Base-by-base conservation (phyloP, 441 rosid species). In the Biscutella laevigata region DNA sequence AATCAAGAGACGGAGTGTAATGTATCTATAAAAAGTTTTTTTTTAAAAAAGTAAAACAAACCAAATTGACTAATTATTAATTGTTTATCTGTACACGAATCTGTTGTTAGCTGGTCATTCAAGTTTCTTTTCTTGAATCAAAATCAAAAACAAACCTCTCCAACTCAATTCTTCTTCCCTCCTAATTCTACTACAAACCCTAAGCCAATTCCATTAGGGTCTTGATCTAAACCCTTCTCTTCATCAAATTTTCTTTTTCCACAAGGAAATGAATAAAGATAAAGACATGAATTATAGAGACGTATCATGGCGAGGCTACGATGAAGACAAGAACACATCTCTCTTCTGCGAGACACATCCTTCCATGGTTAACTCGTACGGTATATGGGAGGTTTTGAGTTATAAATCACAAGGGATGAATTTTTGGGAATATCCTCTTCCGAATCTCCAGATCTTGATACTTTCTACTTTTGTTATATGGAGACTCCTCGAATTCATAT, bases 381-480 rank as follows among this genome's bases (percentile, higher is more conserved):
- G 72, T 3, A 6, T 68, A 34, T 61, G 72, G 72, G 67, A 61
- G 20, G 47, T 7, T 16, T n/a, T 27, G 30, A 49, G 0, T 50
- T 21, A 9, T 45, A 24, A 41, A 17, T 2, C 24, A 44, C 25
- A 2, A 35, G 58, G 49, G 17, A 34, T 61, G 63, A 29, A 8
- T 8, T 54, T 68, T 7, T 61, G 63, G 67, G 63, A 56, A 27
- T 68, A 68, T 30, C 67, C 67, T 0, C 55, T 68, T 4, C 72
- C 72, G 0, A 56, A 60, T 49, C 54, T 68, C 2, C 48, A 48
- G 49, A 48, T 61, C 51, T 2, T 61, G 0, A 41, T 68, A 0
- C 4, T 68, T 15, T 42, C 58, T 7, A 34, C 45, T 7, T 70
- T 42, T 24, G 2, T 47, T 12, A 7, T 53, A 15, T 64, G 69